Evolutionary conservation across 2,329 filamentous ascomycete genomes (phyloP), one percentile per base, ranked within the genome.

Genomic region (Sordariomycetes sp.): DNA sequence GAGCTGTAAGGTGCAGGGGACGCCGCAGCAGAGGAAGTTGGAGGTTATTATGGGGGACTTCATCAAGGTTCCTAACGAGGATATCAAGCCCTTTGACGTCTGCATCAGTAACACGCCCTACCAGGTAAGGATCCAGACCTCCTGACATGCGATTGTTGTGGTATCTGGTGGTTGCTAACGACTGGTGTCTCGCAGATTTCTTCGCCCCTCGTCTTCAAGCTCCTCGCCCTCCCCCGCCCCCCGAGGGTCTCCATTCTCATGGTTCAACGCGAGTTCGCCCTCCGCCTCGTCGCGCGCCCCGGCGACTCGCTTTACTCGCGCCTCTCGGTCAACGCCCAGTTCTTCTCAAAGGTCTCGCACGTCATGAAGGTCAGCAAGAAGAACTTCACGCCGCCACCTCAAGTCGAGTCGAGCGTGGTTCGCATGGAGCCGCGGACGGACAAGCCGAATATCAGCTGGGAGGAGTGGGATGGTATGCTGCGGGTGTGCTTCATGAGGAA

Each of bases 341-440:
- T 97, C 78, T 96, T 75, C 69, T 88, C 77, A 59, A 77, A 76
- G 60, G 76, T 78, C 65, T 76, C 75, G n/a, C 76, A 79, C 69
- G 84, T 95, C 63, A 89, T 95, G 85, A 96, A 96, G 74, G 92
- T 97, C 52, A 90, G 91, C 62, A 88, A 86, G 72, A 94, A 95
- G 72, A 97, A 97, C 74, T 99, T 97, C 79, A 90, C 89, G 61
- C 94, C 94, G 0, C 92, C 94, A 1, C 94, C 94, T 10, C 82
- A 90, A 66, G 94, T 99, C 59, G 94, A 99, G 71, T 89, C 84
- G 8, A 91, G 87, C 59, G 91, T 96, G 7, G 90, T 96, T 53
- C 81, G 91, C 60, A 87, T 96, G 62, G 89, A 92, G 67, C 90
- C 90, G 24, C 95, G 96, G 74, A 75, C 73, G 53, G 81, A 85